Base-by-base conservation (phyloP, 2,329 filamentous ascomycete genomes). In the Chrysosporium keratinophilum region DNA sequence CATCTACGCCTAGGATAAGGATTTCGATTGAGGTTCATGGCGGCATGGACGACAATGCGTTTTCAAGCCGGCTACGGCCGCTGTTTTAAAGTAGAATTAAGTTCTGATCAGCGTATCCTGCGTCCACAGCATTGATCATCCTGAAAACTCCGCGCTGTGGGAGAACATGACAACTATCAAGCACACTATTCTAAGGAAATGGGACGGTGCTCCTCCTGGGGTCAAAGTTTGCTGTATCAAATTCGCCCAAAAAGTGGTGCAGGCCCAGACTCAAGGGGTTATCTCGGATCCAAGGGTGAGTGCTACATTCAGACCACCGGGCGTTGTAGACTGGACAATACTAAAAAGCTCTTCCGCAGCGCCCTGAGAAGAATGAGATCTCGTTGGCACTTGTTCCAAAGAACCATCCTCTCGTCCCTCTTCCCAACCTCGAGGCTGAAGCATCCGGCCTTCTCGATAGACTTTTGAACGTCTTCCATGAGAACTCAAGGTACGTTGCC, bases 171-270 rank as follows among this genome's bases (percentile, higher is more conserved):
- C 82, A 52, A 79, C 83, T 10, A 91, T 97, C 71, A 98, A 98
- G 74, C 82, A 86, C 53, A 86, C 84, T 63, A 93, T 98, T 61
- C 71, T 98, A 56, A 82, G 81, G 56, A 82, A 93, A 64, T 96
- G 94, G 91, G 91, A 96, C 62, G 79, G 76, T 42, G 84, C 87
- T 15, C 74, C 81, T 12, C 78, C 84, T 11, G 85, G 88, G 2
- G 81, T 97, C 58, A 84, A 84, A 63, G 84, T 97, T 68, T 95
- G 89, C 76, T 97, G 93, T 74, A 85, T 97, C 77, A 98, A 98
- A 71, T 98, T 98, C 69, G 85, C 88, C 37, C 91, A 98, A 73
- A 83, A 88, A 59, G 88, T 97, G 43, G 86, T 98, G 43, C 80
- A 96, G 60, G 87, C 89, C 15, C 91, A 98, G 70, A 96, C 88